Base-by-base conservation (phyloP, 495 filamentous ascomycete species). In the Xylona heveae region DNA sequence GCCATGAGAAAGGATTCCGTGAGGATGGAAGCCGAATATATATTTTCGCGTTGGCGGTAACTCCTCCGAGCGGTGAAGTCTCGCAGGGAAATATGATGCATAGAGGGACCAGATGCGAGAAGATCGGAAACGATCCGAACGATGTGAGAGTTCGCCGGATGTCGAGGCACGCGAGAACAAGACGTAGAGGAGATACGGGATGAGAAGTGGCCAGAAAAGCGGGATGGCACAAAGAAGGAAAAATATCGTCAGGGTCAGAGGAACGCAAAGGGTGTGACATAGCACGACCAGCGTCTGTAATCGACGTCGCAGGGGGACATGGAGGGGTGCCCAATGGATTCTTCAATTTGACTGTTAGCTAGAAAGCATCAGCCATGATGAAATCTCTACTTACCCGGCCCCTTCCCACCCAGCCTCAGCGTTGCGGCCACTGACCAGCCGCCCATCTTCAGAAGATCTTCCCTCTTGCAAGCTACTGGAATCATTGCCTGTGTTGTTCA, bases 11-110 rank as follows among this genome's bases (percentile, higher is more conserved):
- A 97, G 92, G 51, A 97, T 94, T 24, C 88, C 88, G 49, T 95
- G 85, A 0, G 85, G 85, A 46, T 94, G 88, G 49, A 95, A 94
- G 25, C 90, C 88, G 47, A 97, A 91, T 41, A 97, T 85, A 55
- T 95, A 97, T 54, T 95, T 95, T 36, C 81, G 65, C 2, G 74
- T 78, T 0, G 81, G 62, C 9, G 78, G 67, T 2, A 97, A 69
- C 30, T 77, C 54, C 41, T 74, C 61, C 23, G 78, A 82, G 35
- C 85, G 76, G 51, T 95, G 83, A 19, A 97, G 66, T 19, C 65
- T 62, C 8, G 81, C 77, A 1, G 88, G 88, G 52, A 88, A 97
- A 58, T 95, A 97, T 12, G 68, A 75, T 25, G 78, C 82, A 49
- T 93, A 95, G 31, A 90, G 63, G 14, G 67, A 74, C 85, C 85